phyloP scores from a whole-genome alignment of 352 stramenopile species.

The Phytophthora ohioensis region DNA sequence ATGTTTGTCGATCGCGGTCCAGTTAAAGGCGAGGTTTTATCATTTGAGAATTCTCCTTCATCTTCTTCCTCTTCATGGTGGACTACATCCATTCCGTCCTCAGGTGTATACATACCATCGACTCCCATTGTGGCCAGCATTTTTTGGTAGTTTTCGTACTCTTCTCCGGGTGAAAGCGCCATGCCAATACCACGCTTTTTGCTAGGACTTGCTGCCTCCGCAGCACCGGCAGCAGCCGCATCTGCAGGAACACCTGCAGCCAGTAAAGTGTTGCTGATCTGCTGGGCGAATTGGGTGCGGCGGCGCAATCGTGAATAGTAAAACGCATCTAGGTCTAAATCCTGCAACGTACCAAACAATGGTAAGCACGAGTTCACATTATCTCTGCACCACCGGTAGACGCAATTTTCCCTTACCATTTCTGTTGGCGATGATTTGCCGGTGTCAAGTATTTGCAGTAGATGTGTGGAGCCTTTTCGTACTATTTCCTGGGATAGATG shows the following conservation, averaged over 20 bases:
- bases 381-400: not conserved
- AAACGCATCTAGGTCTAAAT: constrained; percentile 67
- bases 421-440: constrained; percentile 23
- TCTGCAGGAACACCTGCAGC: constrained; percentile 41
- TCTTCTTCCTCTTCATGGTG: constrained; percentile 22
- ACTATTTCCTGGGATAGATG: constrained; percentile 25
- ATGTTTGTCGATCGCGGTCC: not conserved
- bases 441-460: constrained; percentile 37
- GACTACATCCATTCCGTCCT: constrained; percentile 41
- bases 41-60: not conserved
- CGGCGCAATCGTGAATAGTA: constrained; percentile 61
- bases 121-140: constrained; percentile 46
- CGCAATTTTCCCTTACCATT: constrained; percentile 17
- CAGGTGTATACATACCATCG: constrained; percentile 25
- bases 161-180: constrained; percentile 72
- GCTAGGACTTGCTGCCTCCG: constrained; percentile 41
- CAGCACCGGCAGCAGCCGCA: constrained; percentile 22
- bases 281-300: constrained; percentile 59
- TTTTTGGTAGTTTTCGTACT: constrained; percentile 81
- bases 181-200: constrained; percentile 63
- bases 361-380: not conserved
- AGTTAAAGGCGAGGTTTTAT: not conserved
- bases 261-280: constrained; percentile 57
- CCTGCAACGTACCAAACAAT: constrained; percentile 28
- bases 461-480: constrained; percentile 32